Base-by-base conservation (phyloP, 2,329 filamentous ascomycete genomes). In the Lachnellula arida region DNA sequence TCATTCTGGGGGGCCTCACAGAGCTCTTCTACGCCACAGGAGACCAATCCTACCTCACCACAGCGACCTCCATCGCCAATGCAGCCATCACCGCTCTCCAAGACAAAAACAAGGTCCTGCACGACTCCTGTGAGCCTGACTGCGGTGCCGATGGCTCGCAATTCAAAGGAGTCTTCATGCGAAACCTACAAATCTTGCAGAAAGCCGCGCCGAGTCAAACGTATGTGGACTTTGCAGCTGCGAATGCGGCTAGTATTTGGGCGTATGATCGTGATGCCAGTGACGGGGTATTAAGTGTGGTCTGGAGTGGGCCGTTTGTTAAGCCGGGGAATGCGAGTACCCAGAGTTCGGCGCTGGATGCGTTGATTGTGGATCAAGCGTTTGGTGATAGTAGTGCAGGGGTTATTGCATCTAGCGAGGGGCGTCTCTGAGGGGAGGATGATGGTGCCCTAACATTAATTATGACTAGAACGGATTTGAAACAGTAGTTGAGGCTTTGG, bases 91-190 rank as follows among this genome's bases (percentile, higher is more conserved):
- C 65, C 9, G 61, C 71, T 35, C 69, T 83, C 2, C 64, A 74
- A 9, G 74, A 78, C 58, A 58, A 67, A 0, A 70, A 77, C 51
- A 75, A 75, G 15, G 72, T 85, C n/a, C 71, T 86, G 3, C 76
- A 76, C 59, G 82, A 85, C 54, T 60, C 67, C 7, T 84, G 81
- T 61, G 81, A 85, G 62, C 65, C 65, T 0, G 76, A 77, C 5
- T 69, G 67, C 28, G 67, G 66, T 3, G 70, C 65, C n/a, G 80
- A 85, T 58, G 81, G 76, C 1, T 75, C 80, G 25, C 84, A 88
- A 63, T 91, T 91, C 77, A 91, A 91, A 71, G 87, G 87, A 3
- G 75, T 89, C 32, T 89, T 89, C 63, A 76, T 84, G 49, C 78
- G 85, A 23, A 88, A 89, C 66, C 71, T 90, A 15, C 75, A 77